Percentiles rank a stretch among this genome's conserved stretches.
Conservation (phyloP, 2,329 filamentous ascomycete species). For the Aschersonia sp. region DNA sequence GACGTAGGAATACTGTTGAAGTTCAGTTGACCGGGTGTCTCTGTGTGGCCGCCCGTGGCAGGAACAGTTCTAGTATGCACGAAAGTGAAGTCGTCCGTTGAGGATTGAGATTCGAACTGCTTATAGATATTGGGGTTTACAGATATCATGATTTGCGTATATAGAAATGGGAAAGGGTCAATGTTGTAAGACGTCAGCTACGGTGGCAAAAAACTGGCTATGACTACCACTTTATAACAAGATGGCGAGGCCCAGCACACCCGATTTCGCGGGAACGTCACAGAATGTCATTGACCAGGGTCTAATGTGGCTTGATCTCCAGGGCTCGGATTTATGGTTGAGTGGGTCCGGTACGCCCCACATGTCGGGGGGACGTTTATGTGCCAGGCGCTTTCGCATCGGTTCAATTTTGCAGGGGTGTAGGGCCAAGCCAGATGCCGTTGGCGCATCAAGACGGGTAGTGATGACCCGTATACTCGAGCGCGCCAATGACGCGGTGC, state of each 20-base stretch:
- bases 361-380: not conserved
- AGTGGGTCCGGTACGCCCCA: not conserved
- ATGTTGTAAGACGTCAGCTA: not conserved
- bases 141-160: not conserved
- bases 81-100: too few relatives aligned
- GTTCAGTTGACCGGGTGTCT: too few relatives aligned
- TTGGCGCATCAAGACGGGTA: not conserved
- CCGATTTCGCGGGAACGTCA: slow-evolving; percentile 6
- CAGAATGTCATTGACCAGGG: slow-evolving; percentile 4
- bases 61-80: too few relatives aligned
- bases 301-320: slow-evolving; percentile 1
- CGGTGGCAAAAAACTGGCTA: slow-evolving; percentile 4
- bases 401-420: not conserved
- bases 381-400: not conserved
- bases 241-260: slow-evolving; percentile 4
- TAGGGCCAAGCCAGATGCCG: not conserved
- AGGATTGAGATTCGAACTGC: too few relatives aligned
- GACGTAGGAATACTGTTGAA: too few relatives aligned
- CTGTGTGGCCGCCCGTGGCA: too few relatives aligned
- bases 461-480: not conserved
- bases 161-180: not conserved
- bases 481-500: too few relatives aligned
- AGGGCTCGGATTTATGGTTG: not conserved
- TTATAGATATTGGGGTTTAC: not conserved
- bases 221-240: slow-evolving; percentile 4